Base-by-base conservation (phyloP, 2,329 filamentous ascomycete genomes). In the Penicillium sclerotiorum region DNA sequence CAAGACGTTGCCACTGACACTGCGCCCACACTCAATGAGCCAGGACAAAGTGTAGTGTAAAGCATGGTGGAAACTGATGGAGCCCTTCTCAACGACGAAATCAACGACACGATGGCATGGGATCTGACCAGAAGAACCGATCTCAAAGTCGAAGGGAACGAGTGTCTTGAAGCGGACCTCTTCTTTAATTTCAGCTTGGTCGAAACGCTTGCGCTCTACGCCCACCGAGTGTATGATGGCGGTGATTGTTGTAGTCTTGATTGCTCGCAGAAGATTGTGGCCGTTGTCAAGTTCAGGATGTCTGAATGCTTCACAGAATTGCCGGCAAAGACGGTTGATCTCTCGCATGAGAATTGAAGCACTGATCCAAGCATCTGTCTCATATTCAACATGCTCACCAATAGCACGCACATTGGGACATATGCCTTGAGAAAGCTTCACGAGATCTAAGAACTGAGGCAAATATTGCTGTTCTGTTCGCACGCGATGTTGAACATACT, bases 361-460 rank as follows among this genome's bases (percentile, higher is more conserved):
- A 50, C 90, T 95, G 45, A 99, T 97, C 94, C 94, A 99, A 17
- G 90, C 89, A 72, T 99, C 95, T 2, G 92, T 95, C 72, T 99
- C 94, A 66, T 97, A 99, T 70, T 99, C 95, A 25, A 99, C 89
- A 68, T 99, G 94, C 65, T 97, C 94, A 13, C 92, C 91, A 18
- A 96, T 84, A 2, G 93, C 94, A 54, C 95, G 83, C 38, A 92
- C 80, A 63, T 97, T 99, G 1, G 94, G 94, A 61, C 93, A 96
- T 48, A 99, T 96, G 22, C 94, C 93, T 73, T 99, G 95, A 58
- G 96, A 92, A 38, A 99, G 81, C 70, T 96, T 96, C 56, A 96
- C 90, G 13, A 99, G 78, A 66, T 99, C 95, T 37, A 99, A 77
- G 71, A 97, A 99, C 65, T 99, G 95, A 68, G 95, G 79, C 47